phyloP scores from a whole-genome alignment of 2,329 filamentous ascomycete species.

The Cladosporium oxysporum region DNA sequence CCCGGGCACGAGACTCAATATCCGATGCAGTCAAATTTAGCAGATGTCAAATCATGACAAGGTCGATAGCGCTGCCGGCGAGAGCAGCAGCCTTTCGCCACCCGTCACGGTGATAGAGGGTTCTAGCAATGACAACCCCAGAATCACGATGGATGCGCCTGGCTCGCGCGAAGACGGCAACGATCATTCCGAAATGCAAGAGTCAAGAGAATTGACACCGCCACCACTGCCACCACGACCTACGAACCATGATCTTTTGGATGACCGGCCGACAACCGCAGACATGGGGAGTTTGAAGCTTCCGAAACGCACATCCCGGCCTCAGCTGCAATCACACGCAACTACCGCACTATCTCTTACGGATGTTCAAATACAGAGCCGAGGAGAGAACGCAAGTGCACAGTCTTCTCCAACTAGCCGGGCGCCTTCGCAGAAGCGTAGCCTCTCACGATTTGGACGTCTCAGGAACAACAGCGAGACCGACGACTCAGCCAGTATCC shows the following conservation, averaged over 20 bases:
- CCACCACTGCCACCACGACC: constrained; percentile 42
- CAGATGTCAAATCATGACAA: constrained; percentile 18
- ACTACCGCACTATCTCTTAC: constrained; percentile 84
- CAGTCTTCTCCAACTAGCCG: constrained; percentile 34
- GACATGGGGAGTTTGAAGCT: constrained; percentile 36
- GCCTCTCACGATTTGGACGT: constrained; percentile 42
- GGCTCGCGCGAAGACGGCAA: background rate
- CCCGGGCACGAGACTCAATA: background rate
- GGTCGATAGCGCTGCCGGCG: constrained; percentile 9
- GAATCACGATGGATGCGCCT: background rate
- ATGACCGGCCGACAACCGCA: constrained; percentile 26
- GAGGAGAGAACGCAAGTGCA: constrained; percentile 49
- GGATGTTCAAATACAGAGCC: constrained; percentile 75
- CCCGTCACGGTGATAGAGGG: background rate
- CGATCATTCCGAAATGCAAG: background rate
- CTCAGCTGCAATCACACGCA: constrained; percentile 60
- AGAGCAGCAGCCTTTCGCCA: constrained; percentile 10
- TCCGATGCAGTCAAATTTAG: constrained; percentile 3
- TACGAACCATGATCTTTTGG: constrained; percentile 31
- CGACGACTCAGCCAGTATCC: constrained; percentile 66
- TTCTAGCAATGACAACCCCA: background rate
- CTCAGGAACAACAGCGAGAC: constrained; percentile 55
- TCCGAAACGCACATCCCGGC: constrained; percentile 39
- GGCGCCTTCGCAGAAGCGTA: constrained; percentile 43
- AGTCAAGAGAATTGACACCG: constrained; percentile 38